Conservation (phyloP, 345 rosid genomes). For the Iberis pinnata region DNA sequence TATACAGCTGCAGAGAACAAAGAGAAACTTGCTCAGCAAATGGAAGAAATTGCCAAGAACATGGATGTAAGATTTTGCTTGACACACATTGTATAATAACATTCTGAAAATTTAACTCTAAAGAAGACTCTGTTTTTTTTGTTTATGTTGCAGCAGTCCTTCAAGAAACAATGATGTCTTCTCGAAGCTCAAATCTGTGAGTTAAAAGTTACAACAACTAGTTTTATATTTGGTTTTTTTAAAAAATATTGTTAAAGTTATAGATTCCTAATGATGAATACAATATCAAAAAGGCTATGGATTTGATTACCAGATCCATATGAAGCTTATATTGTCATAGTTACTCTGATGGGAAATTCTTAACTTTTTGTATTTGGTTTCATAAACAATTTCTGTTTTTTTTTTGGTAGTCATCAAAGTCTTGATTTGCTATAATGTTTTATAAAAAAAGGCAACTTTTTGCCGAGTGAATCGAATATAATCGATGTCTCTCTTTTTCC, state of each 20-base stretch:
- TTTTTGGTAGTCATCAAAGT: not conserved
- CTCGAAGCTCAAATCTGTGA: too few species aligned
- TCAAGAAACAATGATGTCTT: not conserved
- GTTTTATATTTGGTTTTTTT: too few species aligned
- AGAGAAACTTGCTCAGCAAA: conserved; percentile 49
- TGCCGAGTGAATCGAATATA: conserved; percentile 34
- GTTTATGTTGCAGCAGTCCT: not conserved
- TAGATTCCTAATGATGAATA: conserved; percentile 30
- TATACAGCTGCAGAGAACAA: conserved; percentile 47
- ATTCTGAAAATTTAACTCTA: too few species aligned
- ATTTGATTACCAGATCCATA: conserved; percentile 20
- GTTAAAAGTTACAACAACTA: too few species aligned
- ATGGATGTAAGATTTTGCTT: conserved; percentile 27
- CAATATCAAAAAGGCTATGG: conserved; percentile 27
- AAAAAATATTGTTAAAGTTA: too few species aligned
- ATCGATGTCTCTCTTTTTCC: conserved; percentile 32
- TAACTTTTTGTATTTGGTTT: too few species aligned
- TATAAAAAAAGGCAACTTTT: conserved; percentile 23
- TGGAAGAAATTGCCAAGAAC: conserved; percentile 49
- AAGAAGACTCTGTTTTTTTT: too few species aligned
- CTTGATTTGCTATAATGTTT: not conserved
- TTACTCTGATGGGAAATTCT: conserved; percentile 31
- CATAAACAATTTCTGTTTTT: too few species aligned
- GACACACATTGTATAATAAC: too few species aligned
- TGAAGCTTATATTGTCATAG: conserved; percentile 33